Evolutionary conservation across 768 basidiomycete species (phyloP), one percentile per base, ranked within the genome.

Genomic region (Suillus decipiens): DNA sequence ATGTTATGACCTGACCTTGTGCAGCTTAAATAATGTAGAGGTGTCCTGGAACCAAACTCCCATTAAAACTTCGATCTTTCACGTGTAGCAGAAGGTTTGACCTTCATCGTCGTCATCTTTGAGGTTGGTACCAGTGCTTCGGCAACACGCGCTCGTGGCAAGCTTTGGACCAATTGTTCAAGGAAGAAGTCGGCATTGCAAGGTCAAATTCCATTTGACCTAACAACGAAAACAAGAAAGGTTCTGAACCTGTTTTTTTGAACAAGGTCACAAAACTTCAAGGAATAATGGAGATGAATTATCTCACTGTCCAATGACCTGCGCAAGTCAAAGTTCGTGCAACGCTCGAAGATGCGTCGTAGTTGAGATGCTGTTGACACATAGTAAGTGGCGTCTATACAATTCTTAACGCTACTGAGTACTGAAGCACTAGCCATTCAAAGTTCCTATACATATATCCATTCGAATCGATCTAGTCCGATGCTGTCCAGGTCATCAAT

Each of bases 11-110:
- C 33, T 85, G 86, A 31, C 86, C 89, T 54, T 84, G 82, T 0
- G 90, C 89, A 31, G 96, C 78, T n/a, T 99, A 80, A 24, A 99
- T 82, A 24, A 96, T 86, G 72, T 99, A 99, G 2, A 99, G 83
- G 96, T 85, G 70, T 97, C 94, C 92, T 96, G 59, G 28, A 53
- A 56, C 41, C 31, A 31, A 31, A 55, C 31, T 41, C 1, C 24
- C 5, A 28, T 66, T 45, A 69, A 62, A 9, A 36, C 12, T 17
- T 39, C 24, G 17, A 57, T 28, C 5, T 12, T 61, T 24, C 22
- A 54, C 17, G n/a, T 51, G 19, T 19, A 33, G 54, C 10, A 47
- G 33, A 53, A 28, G 9, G 12, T 19, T 28, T 61, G 60, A 89
- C 92, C 80, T 92, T 94, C 74, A 90, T n/a, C n/a, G n/a, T n/a